These are phyloP conservation scores for Penicillium paneum DNA, from an alignment of 2,329 filamentous ascomycete species.

Conservation along the genomic window DNA sequence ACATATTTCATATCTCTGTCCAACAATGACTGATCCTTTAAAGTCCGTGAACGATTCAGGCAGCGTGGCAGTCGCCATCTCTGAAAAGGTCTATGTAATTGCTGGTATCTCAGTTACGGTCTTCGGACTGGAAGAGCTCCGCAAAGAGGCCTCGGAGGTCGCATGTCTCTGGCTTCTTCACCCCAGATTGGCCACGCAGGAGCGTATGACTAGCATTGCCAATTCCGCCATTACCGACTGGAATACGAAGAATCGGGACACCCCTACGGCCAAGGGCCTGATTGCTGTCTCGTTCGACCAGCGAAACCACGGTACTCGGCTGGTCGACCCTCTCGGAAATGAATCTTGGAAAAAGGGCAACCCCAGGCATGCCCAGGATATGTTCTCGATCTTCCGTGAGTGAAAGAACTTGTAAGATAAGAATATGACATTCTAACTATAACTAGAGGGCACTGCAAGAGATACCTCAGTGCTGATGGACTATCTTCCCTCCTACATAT, in stretches of 20 bases:
- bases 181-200: constrained; percentile 67
- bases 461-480: constrained; percentile 76
- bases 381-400: constrained; percentile 74
- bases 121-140: constrained; percentile 75
- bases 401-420: constrained; percentile 5
- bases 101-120: constrained; percentile 75
- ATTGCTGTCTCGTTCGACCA: constrained; percentile 87
- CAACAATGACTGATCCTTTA: constrained; percentile 35
- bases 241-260: constrained; percentile 49
- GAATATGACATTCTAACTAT: not conserved
- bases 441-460: constrained; percentile 61
- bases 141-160: constrained; percentile 53
- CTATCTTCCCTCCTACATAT: constrained; percentile 71
- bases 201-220: constrained; percentile 73
- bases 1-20: not conserved
- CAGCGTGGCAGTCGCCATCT: constrained; percentile 48
- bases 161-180: constrained; percentile 91
- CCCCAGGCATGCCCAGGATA: constrained; percentile 78
- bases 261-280: constrained; percentile 53
- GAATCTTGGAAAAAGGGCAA: constrained; percentile 78
- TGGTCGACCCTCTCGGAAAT: constrained; percentile 67
- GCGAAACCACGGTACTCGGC: constrained; percentile 79
- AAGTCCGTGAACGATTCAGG: constrained; percentile 34
- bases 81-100: constrained; percentile 65
- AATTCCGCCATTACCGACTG: constrained; percentile 66